A percentile compares a stretch with the other conserved stretches of the same genome.
Conservation (phyloP, 2,329 filamentous ascomycete genomes). For the Sporothrix inflata region DNA sequence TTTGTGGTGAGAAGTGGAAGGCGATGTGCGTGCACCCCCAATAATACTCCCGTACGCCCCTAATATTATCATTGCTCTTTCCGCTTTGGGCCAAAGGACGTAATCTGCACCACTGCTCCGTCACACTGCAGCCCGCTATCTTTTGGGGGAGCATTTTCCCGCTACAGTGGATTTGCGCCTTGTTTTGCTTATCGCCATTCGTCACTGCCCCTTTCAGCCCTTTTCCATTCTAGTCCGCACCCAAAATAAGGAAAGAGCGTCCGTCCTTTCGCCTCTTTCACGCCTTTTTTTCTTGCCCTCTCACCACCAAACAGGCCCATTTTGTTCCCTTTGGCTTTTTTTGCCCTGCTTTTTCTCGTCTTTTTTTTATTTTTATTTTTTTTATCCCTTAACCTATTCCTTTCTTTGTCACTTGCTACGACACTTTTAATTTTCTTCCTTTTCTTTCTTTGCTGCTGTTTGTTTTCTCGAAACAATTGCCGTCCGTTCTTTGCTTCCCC, state of each 20-base stretch:
- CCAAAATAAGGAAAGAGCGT: not conserved
- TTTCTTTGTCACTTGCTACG: conserved; percentile 25
- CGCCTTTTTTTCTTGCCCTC: not conserved
- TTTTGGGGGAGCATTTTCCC: not conserved
- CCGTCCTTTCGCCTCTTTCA: conserved; percentile 10
- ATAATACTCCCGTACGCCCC: not conserved
- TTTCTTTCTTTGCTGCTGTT: conserved; percentile 6
- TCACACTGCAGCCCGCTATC: conserved; percentile 6
- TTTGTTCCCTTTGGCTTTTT: not conserved
- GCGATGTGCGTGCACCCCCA: not conserved
- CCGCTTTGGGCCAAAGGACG: not conserved
- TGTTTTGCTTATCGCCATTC: conserved; percentile 24
- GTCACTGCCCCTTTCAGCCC: not conserved
- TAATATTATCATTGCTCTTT: not conserved
- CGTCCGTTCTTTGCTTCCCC: not conserved
- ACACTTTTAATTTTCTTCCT: not conserved
- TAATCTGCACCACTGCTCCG: conserved; percentile 10
- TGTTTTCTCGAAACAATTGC: not conserved
- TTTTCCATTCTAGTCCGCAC: not conserved
- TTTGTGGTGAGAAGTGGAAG: not conserved
- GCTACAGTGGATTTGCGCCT: not conserved
- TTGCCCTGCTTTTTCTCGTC: not conserved
- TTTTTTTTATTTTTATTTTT: not conserved
- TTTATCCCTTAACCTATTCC: not conserved
- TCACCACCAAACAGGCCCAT: conserved; percentile 2